phyloP scores from a whole-genome alignment of 2,329 filamentous ascomycete species.

The Penicillium fuscoglaucum region DNA sequence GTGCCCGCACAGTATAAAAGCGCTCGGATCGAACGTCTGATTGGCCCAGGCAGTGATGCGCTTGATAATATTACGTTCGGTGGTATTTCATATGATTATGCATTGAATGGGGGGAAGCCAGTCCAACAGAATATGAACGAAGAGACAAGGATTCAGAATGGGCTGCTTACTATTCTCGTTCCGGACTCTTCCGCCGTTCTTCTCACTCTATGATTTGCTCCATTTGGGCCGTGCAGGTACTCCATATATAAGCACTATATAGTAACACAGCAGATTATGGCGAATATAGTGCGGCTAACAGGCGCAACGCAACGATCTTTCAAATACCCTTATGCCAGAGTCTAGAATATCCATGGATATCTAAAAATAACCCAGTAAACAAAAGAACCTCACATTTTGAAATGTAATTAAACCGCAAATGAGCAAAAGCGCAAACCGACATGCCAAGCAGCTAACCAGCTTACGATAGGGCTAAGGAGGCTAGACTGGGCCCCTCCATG shows the following conservation, averaged over 20 bases:
- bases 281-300: neutral
- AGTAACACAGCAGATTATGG: neutral
- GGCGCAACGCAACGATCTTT: neutral
- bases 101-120: conserved; percentile 16
- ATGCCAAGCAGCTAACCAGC: conserved; percentile 1
- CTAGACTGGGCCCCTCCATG: neutral
- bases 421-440: neutral
- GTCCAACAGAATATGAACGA: conserved; percentile 10
- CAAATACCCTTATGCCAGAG: neutral
- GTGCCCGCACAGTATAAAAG: neutral
- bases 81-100: conserved; percentile 21
- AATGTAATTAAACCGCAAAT: neutral
- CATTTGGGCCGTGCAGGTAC: neutral
- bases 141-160: neutral
- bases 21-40: conserved; percentile 3
- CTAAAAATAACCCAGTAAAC: neutral
- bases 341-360: neutral
- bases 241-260: neutral
- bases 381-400: neutral
- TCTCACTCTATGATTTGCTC: neutral
- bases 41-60: conserved; percentile 8
- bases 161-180: neutral
- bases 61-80: conserved; percentile 12
- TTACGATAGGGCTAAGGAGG: neutral
- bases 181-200: conserved; percentile 2